phyloP scores from a whole-genome alignment of 208 protist genomes.

The Borovskyia barvae region DNA sequence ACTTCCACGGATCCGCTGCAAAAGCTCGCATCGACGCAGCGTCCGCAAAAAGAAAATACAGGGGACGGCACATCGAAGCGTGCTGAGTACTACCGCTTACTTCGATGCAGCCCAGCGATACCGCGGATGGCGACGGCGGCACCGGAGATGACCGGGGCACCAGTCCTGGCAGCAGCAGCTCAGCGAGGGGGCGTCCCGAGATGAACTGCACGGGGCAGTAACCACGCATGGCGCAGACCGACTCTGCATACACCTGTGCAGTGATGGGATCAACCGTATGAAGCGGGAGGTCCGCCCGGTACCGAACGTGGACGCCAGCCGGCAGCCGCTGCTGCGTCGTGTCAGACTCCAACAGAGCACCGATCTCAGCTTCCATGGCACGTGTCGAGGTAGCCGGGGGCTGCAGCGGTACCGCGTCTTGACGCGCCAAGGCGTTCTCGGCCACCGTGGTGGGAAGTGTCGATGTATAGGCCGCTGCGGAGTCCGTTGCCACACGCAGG shows the following conservation, averaged over 20 bases:
- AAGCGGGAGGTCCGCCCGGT: constrained; percentile 29
- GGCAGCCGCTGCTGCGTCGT: constrained; percentile 14
- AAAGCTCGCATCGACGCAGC: constrained; percentile 47
- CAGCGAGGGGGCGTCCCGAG: constrained; percentile 4
- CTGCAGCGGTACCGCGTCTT: constrained; percentile 7
- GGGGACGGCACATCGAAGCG: constrained; percentile 27
- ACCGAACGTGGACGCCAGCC: constrained; percentile 32
- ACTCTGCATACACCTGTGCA: constrained; percentile 47
- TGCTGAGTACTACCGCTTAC: constrained; percentile 34
- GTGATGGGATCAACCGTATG: constrained; percentile 36
- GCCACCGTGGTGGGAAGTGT: constrained; percentile 43
- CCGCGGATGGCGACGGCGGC: background rate
- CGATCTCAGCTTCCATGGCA: constrained; percentile 23
- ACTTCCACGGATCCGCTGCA: constrained; percentile 40
- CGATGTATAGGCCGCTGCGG: constrained; percentile 34
- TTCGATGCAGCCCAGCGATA: constrained; percentile 44
- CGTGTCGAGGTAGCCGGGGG: constrained; percentile 4
- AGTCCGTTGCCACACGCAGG: constrained; percentile 45
- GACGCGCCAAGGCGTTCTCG: constrained; percentile 29
- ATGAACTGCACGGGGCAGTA: constrained; percentile 65
- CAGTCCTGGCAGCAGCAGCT: constrained; percentile 44
- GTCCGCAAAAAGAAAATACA: constrained; percentile 45
- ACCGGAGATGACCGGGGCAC: background rate
- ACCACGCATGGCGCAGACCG: constrained; percentile 48
- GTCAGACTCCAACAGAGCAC: constrained; percentile 14